Evolutionary conservation across 2,329 filamentous ascomycete species (phyloP), one percentile per base, ranked within the genome.

Genomic region (Acrocalymma vagum): DNA sequence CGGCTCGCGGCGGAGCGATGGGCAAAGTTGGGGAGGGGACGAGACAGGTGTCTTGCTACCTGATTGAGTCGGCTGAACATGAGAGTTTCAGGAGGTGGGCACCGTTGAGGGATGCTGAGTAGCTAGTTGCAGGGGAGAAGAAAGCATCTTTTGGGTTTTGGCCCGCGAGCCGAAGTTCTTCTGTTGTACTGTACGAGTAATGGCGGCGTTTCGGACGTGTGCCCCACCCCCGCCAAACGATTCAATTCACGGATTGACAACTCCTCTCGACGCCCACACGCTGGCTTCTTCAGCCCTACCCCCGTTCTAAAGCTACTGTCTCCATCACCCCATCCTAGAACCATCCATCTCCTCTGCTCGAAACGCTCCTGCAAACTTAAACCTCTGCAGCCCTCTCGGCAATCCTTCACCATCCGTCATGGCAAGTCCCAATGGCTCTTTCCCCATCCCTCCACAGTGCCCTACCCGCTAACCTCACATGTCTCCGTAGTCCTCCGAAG

Each of bases 41-140:
- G 79, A 33, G 82, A 79, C 49, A 95, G 72, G 68, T 95, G 90
- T 65, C 86, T 81, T 46, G 84, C 78, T 48, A 95, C 67, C 66
- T 90, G 88, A 34, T 81, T 84, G 42, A 95, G 70, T 55, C 91
- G 84, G 48, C 82, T 81, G 72, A 92, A 86, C 91, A 96, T 95
- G 43, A 42, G 45, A 36, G 33, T 33, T 23, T 42, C 30, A 41
- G 24, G 21, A 15, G 32, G 17, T 13, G 25, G 17, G 9, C 33
- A 11, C 29, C 10, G 29, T 21, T 11, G 27, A 36, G 39, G 24
- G 31, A 6, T 24, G 47, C 38, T 55, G 48, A 53, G 42, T 50
- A 53, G 46, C 50, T 53, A 54, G 47, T 29, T 50, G 51, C 51
- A 51, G 35, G 38, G 36, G 33, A 41, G 20, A 42, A 28, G 38